Evolutionary conservation across 805 yeast genomes (phyloP).

Genomic region (Osmozyma mogii): DNA sequence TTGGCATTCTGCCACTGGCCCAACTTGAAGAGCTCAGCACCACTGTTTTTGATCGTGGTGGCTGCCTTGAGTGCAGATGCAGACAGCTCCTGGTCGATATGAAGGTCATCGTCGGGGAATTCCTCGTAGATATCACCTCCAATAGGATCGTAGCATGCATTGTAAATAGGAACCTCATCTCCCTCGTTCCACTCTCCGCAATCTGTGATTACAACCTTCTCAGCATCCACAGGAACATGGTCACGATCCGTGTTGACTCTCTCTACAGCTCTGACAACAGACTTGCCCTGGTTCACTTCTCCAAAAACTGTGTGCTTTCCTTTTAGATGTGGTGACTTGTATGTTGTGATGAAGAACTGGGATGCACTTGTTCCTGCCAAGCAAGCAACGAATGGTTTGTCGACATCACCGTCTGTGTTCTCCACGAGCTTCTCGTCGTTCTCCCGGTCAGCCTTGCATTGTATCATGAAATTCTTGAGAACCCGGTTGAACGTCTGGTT

Average conservation of each 20-base stretch:
- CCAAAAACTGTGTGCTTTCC: constrained; percentile 80
- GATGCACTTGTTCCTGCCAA: constrained; percentile 64
- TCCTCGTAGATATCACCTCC: constrained; percentile 75
- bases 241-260: constrained; percentile 33
- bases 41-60: constrained; percentile 56
- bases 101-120: constrained; percentile 63
- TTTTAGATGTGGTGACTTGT: constrained; percentile 62
- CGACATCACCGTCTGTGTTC: constrained; percentile 30
- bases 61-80: constrained; percentile 45
- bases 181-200: constrained; percentile 58
- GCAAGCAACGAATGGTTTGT: constrained; percentile 44
- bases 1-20: constrained; percentile 45
- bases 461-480: constrained; percentile 62
- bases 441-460: constrained; percentile 31
- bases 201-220: constrained; percentile 39
- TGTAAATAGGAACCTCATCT: constrained; percentile 49
- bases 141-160: constrained; percentile 51
- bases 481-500: constrained; percentile 52
- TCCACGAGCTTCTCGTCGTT: constrained; percentile 23
- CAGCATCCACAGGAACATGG: constrained; percentile 32
- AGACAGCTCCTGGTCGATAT: constrained; percentile 51
- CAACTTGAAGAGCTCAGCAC: constrained; percentile 48
- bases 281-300: constrained; percentile 56
- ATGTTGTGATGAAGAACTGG: constrained; percentile 67
- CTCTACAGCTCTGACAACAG: constrained; percentile 62